Evolutionary conservation across 139 green algal species (phyloP).

Genomic region (Asterochloris sp.): DNA sequence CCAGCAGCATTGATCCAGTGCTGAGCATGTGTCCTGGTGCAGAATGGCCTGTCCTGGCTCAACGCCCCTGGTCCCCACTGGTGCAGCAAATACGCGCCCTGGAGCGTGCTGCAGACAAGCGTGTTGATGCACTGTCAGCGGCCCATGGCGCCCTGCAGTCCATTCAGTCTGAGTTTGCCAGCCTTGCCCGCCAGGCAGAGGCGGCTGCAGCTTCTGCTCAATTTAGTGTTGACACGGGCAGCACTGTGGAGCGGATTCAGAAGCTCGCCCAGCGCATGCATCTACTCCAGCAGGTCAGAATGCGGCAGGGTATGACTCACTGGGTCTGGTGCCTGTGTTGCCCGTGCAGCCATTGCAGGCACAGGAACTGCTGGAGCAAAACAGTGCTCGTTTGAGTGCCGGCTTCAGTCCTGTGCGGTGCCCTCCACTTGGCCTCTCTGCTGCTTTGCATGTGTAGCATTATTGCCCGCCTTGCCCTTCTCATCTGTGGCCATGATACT

Average conservation of each 20-base stretch:
- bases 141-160: background rate
- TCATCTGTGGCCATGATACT: background rate
- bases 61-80: background rate
- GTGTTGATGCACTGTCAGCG: background rate
- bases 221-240: background rate
- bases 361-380: background rate
- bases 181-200: background rate
- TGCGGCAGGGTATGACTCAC: background rate
- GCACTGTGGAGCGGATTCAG: background rate
- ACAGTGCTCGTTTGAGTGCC: background rate
- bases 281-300: background rate
- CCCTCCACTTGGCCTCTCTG: background rate
- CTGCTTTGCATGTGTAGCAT: background rate
- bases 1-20: background rate
- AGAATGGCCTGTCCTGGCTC: background rate
- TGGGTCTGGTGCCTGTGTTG: background rate
- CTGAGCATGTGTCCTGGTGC: background rate
- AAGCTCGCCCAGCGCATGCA: background rate
- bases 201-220: background rate
- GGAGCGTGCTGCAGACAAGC: constrained; percentile 4
- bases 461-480: background rate
- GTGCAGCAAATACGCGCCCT: constrained; percentile 12
- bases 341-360: no score
- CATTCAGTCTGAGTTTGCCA: background rate
- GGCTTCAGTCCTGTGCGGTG: background rate